Base-by-base conservation (phyloP, 495 filamentous ascomycete species). In the Penicillium odoratum region DNA sequence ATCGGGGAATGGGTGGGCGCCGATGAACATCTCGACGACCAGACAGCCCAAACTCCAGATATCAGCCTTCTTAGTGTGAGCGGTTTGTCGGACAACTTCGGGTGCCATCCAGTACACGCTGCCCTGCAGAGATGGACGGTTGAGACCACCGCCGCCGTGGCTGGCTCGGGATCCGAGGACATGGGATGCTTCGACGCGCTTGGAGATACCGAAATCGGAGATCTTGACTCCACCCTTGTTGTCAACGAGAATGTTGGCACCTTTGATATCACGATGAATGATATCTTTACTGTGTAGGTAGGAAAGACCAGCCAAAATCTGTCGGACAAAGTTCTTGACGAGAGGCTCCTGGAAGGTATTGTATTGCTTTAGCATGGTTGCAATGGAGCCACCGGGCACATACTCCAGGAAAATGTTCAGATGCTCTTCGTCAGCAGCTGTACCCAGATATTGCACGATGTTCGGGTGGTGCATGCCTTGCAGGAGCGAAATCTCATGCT, bases 361-460 rank as follows among this genome's bases (percentile, higher is more conserved):
- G 76, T 99, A 99, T 62, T 92, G 94, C 70, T 96, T 94, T 57
- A 99, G 87, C 90, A 99, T 96, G 6, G 91, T 93, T 40, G 95
- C 93, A 34, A 99, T 95, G 13, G 93, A 97, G 30, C 94, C 94
- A 70, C 94, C 94, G 33, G 94, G 91, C 7, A 99, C 94, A 74
- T 99, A 99, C 74, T 99, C 94, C 65, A 99, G 84, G 85, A 99
- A 99, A 87, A 99, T 99, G 78, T 99, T 99, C 62, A 99, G 84
- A 64, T 96, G 88, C 53, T 91, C 83, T 54, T 92, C 88, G 57
- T 96, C 93, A 34, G 92, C 92, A 64, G 90, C 89, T 48, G 91
- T 96, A 44, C 93, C 94, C 36, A 98, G 85, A 66, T 99, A 99
- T 66, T 97, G 95, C 65, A 99, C 94, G 68, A 99, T 98, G 68